phyloP scores from a whole-genome alignment of 2,329 filamentous ascomycete species.

The Sporothrix dimorphospora region DNA sequence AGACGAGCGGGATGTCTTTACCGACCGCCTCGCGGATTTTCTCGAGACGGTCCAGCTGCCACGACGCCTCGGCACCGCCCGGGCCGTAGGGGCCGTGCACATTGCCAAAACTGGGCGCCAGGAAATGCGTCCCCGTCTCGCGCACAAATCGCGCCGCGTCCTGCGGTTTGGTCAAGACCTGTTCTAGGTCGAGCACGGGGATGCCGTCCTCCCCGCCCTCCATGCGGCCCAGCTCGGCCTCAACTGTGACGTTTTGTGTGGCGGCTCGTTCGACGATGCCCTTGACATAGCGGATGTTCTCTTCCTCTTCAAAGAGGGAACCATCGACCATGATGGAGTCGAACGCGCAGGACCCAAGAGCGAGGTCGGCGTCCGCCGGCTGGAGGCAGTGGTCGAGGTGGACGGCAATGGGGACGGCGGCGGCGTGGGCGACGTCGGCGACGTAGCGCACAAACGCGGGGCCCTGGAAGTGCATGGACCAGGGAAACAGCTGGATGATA shows the following conservation, averaged over 20 bases:
- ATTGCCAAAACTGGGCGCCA: constrained; percentile 68
- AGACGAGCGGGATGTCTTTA: not conserved
- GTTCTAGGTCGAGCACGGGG: constrained; percentile 49
- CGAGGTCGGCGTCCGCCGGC: constrained; percentile 59
- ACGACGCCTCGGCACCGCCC: constrained; percentile 47
- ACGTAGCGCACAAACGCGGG: constrained; percentile 50
- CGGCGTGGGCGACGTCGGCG: constrained; percentile 56
- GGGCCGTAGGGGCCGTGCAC: constrained; percentile 66
- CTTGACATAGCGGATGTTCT: constrained; percentile 66
- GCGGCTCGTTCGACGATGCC: constrained; percentile 66
- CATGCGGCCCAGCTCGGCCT: constrained; percentile 70
- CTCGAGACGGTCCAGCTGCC: constrained; percentile 1
- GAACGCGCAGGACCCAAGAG: constrained; percentile 60
- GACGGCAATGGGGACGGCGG: constrained; percentile 61
- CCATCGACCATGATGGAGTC: constrained; percentile 80
- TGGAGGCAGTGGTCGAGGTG: constrained; percentile 71
- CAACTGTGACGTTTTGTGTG: constrained; percentile 64
- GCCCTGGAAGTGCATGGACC: constrained; percentile 56
- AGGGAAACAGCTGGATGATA: constrained; percentile 74
- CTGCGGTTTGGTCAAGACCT: constrained; percentile 60
- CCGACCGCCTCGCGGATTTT: not conserved
- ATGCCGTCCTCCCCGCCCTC: constrained; percentile 66
- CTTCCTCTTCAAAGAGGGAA: constrained; percentile 70
- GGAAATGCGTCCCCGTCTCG: constrained; percentile 63
- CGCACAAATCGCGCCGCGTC: constrained; percentile 62